phyloP scores from a whole-genome alignment of 225 moss, liverwort and hornwort genomes.

The Climacium dendroides region DNA sequence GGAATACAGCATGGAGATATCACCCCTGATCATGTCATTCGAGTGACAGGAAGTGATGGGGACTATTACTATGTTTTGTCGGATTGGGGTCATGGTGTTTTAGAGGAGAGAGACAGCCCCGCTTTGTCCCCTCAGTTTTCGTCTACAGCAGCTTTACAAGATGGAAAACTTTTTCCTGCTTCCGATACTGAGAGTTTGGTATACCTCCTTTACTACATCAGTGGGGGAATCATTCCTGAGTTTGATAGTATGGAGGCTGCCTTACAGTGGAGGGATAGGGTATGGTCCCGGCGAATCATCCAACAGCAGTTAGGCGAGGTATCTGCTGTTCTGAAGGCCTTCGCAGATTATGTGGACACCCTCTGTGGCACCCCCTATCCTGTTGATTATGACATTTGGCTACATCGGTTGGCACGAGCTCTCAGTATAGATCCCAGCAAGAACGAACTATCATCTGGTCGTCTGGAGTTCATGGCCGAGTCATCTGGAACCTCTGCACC shows the following conservation, averaged over 20 bases:
- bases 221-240: conserved; percentile 85
- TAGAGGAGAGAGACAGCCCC: conserved; percentile 92
- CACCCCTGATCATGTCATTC: conserved; percentile 92
- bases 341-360: conserved; percentile 95
- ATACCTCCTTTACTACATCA: conserved; percentile 79
- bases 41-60: conserved; percentile 84
- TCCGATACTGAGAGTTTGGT: conserved; percentile 96
- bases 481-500: conserved; percentile 89
- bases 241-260: conserved; percentile 98
- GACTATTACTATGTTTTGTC: conserved; percentile 82
- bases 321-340: conserved; percentile 90
- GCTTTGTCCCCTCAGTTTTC: conserved; percentile 83
- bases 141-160: conserved; percentile 89
- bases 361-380: conserved; percentile 95
- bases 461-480: conserved; percentile 79
- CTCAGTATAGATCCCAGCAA: conserved; percentile 86
- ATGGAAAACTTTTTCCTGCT: conserved; percentile 86
- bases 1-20: conserved; percentile 94
- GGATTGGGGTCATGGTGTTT: conserved; percentile 94
- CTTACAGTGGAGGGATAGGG: conserved; percentile 88
- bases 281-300: conserved; percentile 88
- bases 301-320: conserved; percentile 93
- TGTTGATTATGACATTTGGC: conserved; percentile 97
- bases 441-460: conserved; percentile 72
- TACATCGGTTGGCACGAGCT: conserved; percentile 69